phyloP scores from a whole-genome alignment of 2,329 filamentous ascomycete genomes.

The Ascochyta clinopodiicola region DNA sequence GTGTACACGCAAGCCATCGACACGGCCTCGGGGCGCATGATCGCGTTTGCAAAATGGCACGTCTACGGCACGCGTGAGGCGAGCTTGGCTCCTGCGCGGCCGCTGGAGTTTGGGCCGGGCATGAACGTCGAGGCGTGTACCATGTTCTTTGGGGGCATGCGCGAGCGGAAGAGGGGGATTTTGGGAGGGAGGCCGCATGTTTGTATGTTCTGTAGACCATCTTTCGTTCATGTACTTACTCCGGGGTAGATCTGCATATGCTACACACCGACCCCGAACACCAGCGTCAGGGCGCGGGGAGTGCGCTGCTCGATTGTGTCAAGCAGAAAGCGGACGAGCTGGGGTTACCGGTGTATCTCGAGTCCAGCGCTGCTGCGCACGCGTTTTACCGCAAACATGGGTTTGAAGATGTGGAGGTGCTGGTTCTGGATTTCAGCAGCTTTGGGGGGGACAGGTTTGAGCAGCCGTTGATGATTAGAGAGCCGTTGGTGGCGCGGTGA shows the following conservation, averaged over 20 bases:
- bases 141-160: slow-evolving; percentile 31
- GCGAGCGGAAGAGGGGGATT: slow-evolving; percentile 24
- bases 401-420: slow-evolving; percentile 30
- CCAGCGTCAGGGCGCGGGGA: slow-evolving; percentile 33
- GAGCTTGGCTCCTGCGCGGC: slow-evolving; percentile 14
- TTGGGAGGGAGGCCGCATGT: slow-evolving; percentile 32
- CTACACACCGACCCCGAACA: slow-evolving; percentile 35
- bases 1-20: slow-evolving; percentile 35
- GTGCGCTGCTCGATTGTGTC: slow-evolving; percentile 31
- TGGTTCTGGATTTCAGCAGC: slow-evolving; percentile 24
- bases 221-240: neutral
- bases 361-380: slow-evolving; percentile 29
- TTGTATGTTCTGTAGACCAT: slow-evolving; percentile 21
- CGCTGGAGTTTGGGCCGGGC: slow-evolving; percentile 24
- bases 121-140: slow-evolving; percentile 33
- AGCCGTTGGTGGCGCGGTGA: neutral
- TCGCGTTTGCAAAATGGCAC: slow-evolving; percentile 41
- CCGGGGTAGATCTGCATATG: slow-evolving; percentile 35
- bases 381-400: slow-evolving; percentile 34
- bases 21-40: slow-evolving; percentile 30
- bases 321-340: slow-evolving; percentile 34
- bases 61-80: slow-evolving; percentile 31
- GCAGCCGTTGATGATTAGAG: slow-evolving; percentile 34
- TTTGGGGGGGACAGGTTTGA: slow-evolving; percentile 23
- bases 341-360: slow-evolving; percentile 33